Evolutionary conservation across 2,329 filamentous ascomycete genomes (phyloP).

Genomic region (Chaetomiaceae sp.): DNA sequence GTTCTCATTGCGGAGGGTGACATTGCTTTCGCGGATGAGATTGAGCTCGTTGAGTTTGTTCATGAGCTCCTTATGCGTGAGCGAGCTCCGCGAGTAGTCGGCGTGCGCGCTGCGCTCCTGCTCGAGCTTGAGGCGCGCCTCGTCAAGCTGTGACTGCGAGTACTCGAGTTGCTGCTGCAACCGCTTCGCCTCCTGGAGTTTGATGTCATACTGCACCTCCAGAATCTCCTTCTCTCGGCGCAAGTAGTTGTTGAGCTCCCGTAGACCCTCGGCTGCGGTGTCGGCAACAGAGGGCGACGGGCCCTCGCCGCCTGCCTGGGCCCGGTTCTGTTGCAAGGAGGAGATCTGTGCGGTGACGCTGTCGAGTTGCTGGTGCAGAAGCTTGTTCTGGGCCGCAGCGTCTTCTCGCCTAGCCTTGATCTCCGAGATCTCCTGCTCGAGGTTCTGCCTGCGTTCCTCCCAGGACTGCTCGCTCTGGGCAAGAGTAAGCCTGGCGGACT

Average conservation of each 20-base stretch:
- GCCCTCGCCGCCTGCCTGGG: slow-evolving; percentile 43
- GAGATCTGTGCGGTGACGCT: slow-evolving; percentile 73
- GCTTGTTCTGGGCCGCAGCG: slow-evolving; percentile 79
- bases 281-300: slow-evolving; percentile 47
- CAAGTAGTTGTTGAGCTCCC: slow-evolving; percentile 86
- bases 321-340: slow-evolving; percentile 69
- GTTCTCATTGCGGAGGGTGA: slow-evolving; percentile 80
- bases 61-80: slow-evolving; percentile 85
- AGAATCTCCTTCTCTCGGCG: slow-evolving; percentile 96
- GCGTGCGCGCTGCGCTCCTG: slow-evolving; percentile 75
- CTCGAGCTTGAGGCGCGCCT: slow-evolving; percentile 79
- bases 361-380: slow-evolving; percentile 85
- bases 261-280: slow-evolving; percentile 65
- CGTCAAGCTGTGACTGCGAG: slow-evolving; percentile 79
- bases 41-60: slow-evolving; percentile 94
- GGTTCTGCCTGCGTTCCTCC: slow-evolving; percentile 71
- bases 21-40: slow-evolving; percentile 89
- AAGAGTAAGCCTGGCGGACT: slow-evolving; percentile 75
- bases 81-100: slow-evolving; percentile 64
- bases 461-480: slow-evolving; percentile 80
- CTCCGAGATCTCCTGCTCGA: slow-evolving; percentile 79
- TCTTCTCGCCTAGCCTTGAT: slow-evolving; percentile 75
- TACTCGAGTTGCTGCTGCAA: slow-evolving; percentile 88
- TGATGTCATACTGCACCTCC: slow-evolving; percentile 91
- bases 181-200: slow-evolving; percentile 79